Percentiles rank a stretch among this genome's conserved stretches.
phyloP scores from a whole-genome alignment of 768 basidiomycete species.

The Panus rudis region DNA sequence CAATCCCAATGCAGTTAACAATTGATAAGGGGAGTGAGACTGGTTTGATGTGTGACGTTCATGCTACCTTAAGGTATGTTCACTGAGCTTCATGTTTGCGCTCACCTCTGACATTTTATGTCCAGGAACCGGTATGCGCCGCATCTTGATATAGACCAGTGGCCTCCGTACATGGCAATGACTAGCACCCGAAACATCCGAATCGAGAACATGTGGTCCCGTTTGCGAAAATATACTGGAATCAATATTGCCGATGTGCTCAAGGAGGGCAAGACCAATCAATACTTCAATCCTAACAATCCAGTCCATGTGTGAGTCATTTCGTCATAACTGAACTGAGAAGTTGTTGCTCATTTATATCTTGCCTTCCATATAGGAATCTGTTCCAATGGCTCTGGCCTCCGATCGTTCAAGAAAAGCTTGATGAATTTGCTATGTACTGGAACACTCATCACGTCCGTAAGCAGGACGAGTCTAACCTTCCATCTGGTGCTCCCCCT shows the following conservation, averaged over 20 bases:
- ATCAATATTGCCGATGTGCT: conserved; percentile 12
- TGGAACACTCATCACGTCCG: conserved; percentile 27
- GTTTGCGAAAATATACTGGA: conserved; percentile 14
- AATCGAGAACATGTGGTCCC: conserved; percentile 14
- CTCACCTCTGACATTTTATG: too few relatives aligned
- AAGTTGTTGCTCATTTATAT: background rate
- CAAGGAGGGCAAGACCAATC: conserved; percentile 8
- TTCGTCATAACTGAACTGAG: background rate
- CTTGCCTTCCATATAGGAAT: conserved; percentile 17
- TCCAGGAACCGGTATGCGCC: too few relatives aligned
- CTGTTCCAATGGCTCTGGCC: conserved; percentile 30
- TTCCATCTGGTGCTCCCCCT: conserved; percentile 21
- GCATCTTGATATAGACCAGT: too few relatives aligned
- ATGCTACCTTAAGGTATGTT: conserved; percentile 5
- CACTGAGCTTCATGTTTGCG: too few relatives aligned
- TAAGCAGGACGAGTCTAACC: conserved; percentile 16
- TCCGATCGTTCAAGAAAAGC: conserved; percentile 21
- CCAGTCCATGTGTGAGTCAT: background rate
- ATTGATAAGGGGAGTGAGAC: conserved; percentile 27
- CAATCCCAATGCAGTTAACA: conserved; percentile 22
- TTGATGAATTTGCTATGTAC: conserved; percentile 22
- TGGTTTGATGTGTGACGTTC: conserved; percentile 21
- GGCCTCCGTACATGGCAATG: conserved; percentile 2
- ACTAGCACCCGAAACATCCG: conserved; percentile 14
- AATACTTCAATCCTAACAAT: conserved; percentile 9